Base-by-base conservation (phyloP, 345 rosid genomes). In the Nephelium lappaceum region DNA sequence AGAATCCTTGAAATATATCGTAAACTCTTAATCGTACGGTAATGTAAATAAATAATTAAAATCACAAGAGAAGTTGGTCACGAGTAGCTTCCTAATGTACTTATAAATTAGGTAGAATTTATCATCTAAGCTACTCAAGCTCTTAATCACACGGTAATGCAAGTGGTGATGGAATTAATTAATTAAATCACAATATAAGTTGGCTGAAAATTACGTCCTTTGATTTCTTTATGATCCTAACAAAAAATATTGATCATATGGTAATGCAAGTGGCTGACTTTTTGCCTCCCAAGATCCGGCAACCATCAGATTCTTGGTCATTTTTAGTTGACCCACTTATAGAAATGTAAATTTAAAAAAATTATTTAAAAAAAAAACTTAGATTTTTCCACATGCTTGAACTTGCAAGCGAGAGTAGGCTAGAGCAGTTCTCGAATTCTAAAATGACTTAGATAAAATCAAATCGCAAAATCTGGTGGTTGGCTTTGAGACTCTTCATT, bases 71-170 rank as follows among this genome's bases (percentile, higher is more conserved):
- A 60, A 43, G 27, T 71, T 53, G 43, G 63, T 53, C 25, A n/a
- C 8, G 19, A 49, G 74, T 25, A 25, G 42, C 58, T 53, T 16
- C 16, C 19, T 49, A 49, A 49, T 15, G 55, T 49, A 6, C 55
- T 49, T 58, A 58, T 6, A 58, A n/a, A 58, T 58, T 58, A 58
- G 21, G 10, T 49, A 14, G 6, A 49, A 15, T 49, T 49, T 5
- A 14, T 15, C 19, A 58, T 58, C 3, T 58, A 8, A 6, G 14
- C 23, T 60, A 8, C 21, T n/a, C 3, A 47, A 24, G 15, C 21
- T 70, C 73, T 53, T 53, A 31, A 71, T 53, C 74, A 31, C 14
- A 31, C 3, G 63, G 10, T 53, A 71, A 72, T 53, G 49, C 66
- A n/a, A 57, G 31, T 57, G 66, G 66, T 27, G 25, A 21, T 5